These are phyloP conservation scores for Rugonectria rugulosa DNA, from an alignment of 2,329 filamentous ascomycete genomes.

Conservation along the genomic window DNA sequence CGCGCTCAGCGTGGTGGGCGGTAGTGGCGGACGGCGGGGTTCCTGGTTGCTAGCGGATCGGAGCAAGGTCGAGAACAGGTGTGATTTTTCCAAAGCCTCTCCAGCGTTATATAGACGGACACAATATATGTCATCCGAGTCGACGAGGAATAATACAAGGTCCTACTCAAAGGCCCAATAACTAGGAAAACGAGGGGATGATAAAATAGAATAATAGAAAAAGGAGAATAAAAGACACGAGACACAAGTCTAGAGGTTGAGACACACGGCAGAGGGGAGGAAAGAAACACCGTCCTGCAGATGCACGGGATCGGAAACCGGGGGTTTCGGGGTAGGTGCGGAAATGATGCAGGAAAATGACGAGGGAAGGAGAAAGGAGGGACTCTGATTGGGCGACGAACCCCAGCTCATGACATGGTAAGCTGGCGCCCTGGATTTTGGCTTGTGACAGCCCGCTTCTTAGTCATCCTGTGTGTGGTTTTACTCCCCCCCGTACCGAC, in stretches of 20 bases:
- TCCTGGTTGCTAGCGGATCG: conserved; percentile 13
- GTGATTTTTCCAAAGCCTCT: too few species aligned
- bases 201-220: neutral
- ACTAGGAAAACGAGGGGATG: neutral
- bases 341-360: conserved; percentile 14
- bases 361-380: conserved; percentile 4
- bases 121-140: neutral
- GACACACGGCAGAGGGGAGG: conserved; percentile 12
- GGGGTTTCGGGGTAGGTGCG: conserved; percentile 24
- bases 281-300: conserved; percentile 16
- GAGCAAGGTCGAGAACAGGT: neutral
- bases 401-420: conserved; percentile 28
- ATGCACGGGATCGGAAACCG: conserved; percentile 24
- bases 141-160: too few species aligned
- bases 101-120: too few species aligned
- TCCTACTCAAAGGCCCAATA: too few species aligned
- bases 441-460: conserved; percentile 37
- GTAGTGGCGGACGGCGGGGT: conserved; percentile 18
- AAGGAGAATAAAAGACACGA: neutral
- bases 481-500: neutral
- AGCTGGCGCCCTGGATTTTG: conserved; percentile 18
- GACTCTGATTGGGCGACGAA: conserved; percentile 25
- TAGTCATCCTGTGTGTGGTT: conserved; percentile 26
- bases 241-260: neutral
- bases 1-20: conserved; percentile 4